Conservation (phyloP, 257 asterid species). For the Solanum tarijense region DNA sequence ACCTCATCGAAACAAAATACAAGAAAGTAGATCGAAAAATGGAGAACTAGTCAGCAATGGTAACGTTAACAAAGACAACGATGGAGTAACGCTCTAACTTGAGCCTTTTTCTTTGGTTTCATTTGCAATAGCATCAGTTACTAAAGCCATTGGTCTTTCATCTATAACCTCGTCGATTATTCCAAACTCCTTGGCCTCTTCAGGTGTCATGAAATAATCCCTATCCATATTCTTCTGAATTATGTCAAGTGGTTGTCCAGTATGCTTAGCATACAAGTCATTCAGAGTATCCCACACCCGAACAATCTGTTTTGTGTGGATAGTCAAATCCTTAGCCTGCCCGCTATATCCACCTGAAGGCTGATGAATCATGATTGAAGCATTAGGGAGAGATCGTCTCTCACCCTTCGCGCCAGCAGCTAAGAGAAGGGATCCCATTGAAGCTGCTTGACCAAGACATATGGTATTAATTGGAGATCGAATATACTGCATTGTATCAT, state of each 20-base stretch:
- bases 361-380: slow-evolving; percentile 88
- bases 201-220: slow-evolving; percentile 85
- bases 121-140: slow-evolving; percentile 56
- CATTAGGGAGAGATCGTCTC: slow-evolving; percentile 84
- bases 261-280: slow-evolving; percentile 39
- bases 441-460: slow-evolving; percentile 96
- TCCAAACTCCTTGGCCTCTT: slow-evolving; percentile 89
- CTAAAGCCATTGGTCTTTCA: slow-evolving; percentile 64
- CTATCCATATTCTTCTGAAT: slow-evolving; percentile 78
- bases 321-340: slow-evolving; percentile 82
- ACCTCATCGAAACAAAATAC: background rate
- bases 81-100: background rate
- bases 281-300: slow-evolving; percentile 82
- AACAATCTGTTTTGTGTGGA: slow-evolving; percentile 76
- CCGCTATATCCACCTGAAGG: slow-evolving; percentile 95
- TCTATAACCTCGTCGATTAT: slow-evolving; percentile 84
- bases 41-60: background rate
- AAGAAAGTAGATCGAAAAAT: background rate
- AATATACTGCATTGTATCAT: slow-evolving; percentile 92
- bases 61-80: background rate
- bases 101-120: slow-evolving; percentile 25
- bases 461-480: slow-evolving; percentile 80
- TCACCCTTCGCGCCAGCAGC: slow-evolving; percentile 95
- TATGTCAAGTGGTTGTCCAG: slow-evolving; percentile 62
- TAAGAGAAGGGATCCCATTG: slow-evolving; percentile 93